Conservation (phyloP, 768 basidiomycete species). For the Phaffia tasmanica region DNA sequence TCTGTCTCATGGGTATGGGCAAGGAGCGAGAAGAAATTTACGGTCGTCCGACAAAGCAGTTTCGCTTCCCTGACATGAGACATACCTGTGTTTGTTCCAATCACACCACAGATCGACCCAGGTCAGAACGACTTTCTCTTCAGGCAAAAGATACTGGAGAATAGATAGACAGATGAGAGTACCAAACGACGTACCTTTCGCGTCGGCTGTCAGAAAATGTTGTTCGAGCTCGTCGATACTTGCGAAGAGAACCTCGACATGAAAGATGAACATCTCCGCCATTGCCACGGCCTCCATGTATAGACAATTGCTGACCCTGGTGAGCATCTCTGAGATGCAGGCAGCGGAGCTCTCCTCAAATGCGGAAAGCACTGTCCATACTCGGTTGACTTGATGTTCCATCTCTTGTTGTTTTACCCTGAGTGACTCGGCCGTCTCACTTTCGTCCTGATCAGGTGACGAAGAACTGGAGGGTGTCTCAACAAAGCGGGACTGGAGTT, state of each 20-base stretch:
- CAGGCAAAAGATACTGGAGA: not conserved
- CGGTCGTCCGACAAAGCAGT: constrained; percentile 96
- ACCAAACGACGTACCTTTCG: constrained; percentile 60
- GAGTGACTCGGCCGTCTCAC: constrained; percentile 63
- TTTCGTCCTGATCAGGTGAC: constrained; percentile 49
- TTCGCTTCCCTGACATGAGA: constrained; percentile 96
- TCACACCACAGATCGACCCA: not conserved
- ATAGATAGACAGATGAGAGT: not conserved
- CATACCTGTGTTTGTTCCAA: constrained; percentile 54
- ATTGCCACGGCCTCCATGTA: constrained; percentile 94
- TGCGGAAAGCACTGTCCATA: constrained; percentile 96
- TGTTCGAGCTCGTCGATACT: constrained; percentile 93
- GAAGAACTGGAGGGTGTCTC: constrained; percentile 35
- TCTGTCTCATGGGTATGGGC: constrained; percentile 93
- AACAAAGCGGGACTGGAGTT: constrained; percentile 40
- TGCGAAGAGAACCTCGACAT: constrained; percentile 94
- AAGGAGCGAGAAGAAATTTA: constrained; percentile 90
- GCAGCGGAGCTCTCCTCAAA: constrained; percentile 99
- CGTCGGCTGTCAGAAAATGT: constrained; percentile 62
- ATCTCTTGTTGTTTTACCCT: constrained; percentile 84
- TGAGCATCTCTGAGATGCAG: constrained; percentile 96
- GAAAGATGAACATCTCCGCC: constrained; percentile 97
- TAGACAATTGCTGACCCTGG: constrained; percentile 91
- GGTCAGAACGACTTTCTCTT: constrained; percentile 21
- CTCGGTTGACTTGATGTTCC: constrained; percentile 96